Evolutionary conservation across 768 basidiomycete species (phyloP), one percentile per base, ranked within the genome.

Genomic region (Tylopilus vinaceipallidus): DNA sequence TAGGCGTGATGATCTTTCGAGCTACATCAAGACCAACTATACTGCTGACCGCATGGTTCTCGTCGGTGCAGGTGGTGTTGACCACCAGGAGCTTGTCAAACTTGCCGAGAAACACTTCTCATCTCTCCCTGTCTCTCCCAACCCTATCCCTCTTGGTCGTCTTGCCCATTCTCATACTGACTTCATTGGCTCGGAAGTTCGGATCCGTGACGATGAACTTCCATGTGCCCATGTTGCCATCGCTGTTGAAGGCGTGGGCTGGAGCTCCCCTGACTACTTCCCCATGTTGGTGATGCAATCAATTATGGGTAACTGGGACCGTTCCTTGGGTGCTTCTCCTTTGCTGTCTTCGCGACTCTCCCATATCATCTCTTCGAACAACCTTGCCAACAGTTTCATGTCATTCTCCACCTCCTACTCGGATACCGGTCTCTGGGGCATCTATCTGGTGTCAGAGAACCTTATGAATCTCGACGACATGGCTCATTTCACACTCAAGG

Each of bases 231-330:
- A 98, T 76, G 80, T 99, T 64, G 95, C 95, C 55, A 88, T 99
- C 62, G 92, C 97, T 26, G 94, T 98, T 39, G 95, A 98, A 69
- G 97, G 97, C 69, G 95, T 95, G 49, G 85, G 92, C 71, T 98
- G 95, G 95, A 91, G 86, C 61, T 93, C 89, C 10, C 94, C 95
- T 24, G 97, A 99, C 73, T 98, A 98, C 79, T 98, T 91, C 84
- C 92, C 95, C 53, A 95, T 99, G 95, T 84, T 98, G 75, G 94
- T 92, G 67, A 91, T 97, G 86, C 91, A 95, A 71, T 85, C 83
- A 62, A 91, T 98, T 73, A 88, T 98, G 73, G 97, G 97, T 55
- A 99, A 98, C 82, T 99, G 97, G 97, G 95, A 99, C 68, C 84
- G 97, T 59, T 90, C 88, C 40, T 84, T 98, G 60, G 97, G 95